Evolutionary conservation across 805 yeast species (phyloP).

Genomic region (Grigorovia jiainica): DNA sequence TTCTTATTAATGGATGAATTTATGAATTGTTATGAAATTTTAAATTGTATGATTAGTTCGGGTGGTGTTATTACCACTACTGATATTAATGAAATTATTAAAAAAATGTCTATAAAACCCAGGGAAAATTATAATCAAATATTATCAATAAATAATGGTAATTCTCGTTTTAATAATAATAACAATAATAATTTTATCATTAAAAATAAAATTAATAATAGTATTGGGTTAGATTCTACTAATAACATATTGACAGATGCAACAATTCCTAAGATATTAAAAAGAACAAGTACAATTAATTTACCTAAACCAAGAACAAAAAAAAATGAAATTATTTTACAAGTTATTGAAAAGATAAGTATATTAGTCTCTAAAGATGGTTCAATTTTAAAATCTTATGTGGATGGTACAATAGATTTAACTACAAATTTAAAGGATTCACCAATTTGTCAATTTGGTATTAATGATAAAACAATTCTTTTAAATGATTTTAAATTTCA

Average conservation of each 20-base stretch:
- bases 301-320: constrained; percentile 25
- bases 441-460: constrained; percentile 76
- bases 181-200: background rate
- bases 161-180: background rate
- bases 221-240: background rate
- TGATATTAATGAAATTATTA: constrained; percentile 18
- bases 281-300: background rate
- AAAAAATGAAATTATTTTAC: constrained; percentile 69
- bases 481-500: constrained; percentile 68
- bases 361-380: constrained; percentile 60
- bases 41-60: constrained; percentile 52
- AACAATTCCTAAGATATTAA: constrained; percentile 30
- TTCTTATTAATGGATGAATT: constrained; percentile 54
- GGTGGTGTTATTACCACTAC: constrained; percentile 24
- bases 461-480: constrained; percentile 38
- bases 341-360: constrained; percentile 66
- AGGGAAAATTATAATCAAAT: background rate
- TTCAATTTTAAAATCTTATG: constrained; percentile 54
- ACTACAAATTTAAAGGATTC: constrained; percentile 68
- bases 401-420: constrained; percentile 67
- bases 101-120: constrained; percentile 20
- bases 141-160: background rate
- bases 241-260: background rate
- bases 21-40: constrained; percentile 58
- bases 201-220: background rate